Evolutionary conservation across 371 early-diverging fungal species (phyloP).

Genomic region (Haplosporangium sp.): DNA sequence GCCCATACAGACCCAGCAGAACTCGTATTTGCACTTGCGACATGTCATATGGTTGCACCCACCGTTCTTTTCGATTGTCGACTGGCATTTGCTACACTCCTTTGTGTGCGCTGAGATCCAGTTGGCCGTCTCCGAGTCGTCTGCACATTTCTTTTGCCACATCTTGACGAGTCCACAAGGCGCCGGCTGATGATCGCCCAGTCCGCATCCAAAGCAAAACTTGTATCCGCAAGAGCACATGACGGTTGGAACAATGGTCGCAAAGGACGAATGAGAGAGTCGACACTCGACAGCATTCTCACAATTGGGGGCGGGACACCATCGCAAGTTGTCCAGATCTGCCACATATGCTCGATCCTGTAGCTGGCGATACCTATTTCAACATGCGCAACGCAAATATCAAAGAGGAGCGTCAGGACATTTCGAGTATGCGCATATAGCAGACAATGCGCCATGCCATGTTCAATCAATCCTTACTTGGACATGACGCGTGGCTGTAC

Average conservation of each 20-base stretch:
- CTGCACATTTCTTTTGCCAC: conserved; percentile 96
- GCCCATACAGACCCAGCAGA: conserved; percentile 91
- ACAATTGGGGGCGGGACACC: conserved; percentile 98
- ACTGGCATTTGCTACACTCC: conserved; percentile 93
- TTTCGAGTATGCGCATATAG: too few relatives aligned
- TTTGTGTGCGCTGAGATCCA: conserved; percentile 98
- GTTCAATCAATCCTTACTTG: conserved; percentile 69
- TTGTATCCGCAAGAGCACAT: conserved; percentile 79
- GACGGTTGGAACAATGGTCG: conserved; percentile 87
- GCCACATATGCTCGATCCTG: conserved; percentile 93
- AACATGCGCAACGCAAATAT: not conserved
- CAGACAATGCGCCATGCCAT: too few relatives aligned
- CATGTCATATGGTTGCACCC: conserved; percentile 97
- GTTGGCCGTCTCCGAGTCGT: conserved; percentile 99
- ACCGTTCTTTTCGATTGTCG: conserved; percentile 98
- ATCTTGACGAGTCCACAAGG: conserved; percentile 86
- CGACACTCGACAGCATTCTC: conserved; percentile 93
- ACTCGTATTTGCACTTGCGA: conserved; percentile 87
- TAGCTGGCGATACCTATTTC: conserved; percentile 76
- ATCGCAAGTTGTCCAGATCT: conserved; percentile 81
- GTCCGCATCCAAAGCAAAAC: conserved; percentile 96
- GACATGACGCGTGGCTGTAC: conserved; percentile 63
- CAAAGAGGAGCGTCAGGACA: not conserved
- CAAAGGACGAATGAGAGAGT: conserved; percentile 73
- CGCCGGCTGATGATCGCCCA: conserved; percentile 92